phyloP scores from a whole-genome alignment of 164 flowering plant genomes.

The Berberis thunbergii region DNA sequence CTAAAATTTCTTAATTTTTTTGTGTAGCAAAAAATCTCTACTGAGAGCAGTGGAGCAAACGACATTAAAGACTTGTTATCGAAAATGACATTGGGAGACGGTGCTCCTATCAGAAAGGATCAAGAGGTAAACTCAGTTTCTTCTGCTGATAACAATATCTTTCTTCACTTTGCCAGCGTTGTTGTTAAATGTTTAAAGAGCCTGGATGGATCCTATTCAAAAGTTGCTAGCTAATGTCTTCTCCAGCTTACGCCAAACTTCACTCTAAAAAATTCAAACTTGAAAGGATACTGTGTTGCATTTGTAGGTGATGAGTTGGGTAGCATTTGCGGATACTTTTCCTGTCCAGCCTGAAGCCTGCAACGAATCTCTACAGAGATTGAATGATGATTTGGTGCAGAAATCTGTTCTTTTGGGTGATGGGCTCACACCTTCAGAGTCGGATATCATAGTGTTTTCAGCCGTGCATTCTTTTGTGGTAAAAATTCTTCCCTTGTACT shows the following conservation, averaged over 20 bases:
- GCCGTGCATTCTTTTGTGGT: constrained; percentile 63
- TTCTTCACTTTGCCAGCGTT: not conserved
- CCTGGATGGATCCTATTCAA: too few species aligned
- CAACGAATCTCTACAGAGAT: constrained; percentile 23
- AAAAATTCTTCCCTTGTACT: constrained; percentile 11
- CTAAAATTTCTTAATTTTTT: constrained; percentile 6
- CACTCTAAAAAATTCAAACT: not conserved
- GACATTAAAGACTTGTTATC: constrained; percentile 46
- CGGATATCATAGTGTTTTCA: constrained; percentile 62
- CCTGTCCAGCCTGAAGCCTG: constrained; percentile 33
- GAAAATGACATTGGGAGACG: constrained; percentile 25
- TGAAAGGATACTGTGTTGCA: not conserved
- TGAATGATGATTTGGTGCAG: constrained; percentile 48
- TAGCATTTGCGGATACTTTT: constrained; percentile 48
- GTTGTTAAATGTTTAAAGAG: too few species aligned
- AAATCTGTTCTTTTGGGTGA: constrained; percentile 64
- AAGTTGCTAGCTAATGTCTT: not conserved
- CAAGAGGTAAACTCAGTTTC: constrained; percentile 39
- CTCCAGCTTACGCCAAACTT: not conserved
- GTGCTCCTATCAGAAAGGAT: constrained; percentile 13
- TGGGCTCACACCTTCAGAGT: constrained; percentile 66
- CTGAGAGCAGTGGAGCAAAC: constrained; percentile 16
- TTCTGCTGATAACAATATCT: not conserved
- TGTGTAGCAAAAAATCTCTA: constrained; percentile 25
- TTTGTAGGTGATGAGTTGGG: constrained; percentile 67